phyloP scores from a whole-genome alignment of 108 stramenopile genomes.

The Skeletonema menzelii region DNA sequence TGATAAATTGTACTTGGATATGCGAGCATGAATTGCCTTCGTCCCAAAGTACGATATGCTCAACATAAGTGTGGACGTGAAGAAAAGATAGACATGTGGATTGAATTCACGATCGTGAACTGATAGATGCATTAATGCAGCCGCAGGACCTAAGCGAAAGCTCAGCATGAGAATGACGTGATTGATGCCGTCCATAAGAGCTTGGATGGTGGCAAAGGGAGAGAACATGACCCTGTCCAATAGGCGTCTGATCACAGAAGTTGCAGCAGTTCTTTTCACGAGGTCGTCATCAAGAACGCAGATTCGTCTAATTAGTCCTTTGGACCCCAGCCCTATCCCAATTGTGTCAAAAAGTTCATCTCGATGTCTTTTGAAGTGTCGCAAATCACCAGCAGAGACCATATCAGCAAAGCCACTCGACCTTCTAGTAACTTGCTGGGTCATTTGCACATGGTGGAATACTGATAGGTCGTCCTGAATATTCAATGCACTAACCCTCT shows the following conservation, averaged over 20 bases:
- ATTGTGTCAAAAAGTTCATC: slow-evolving; percentile 6
- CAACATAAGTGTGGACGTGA: slow-evolving; percentile 2
- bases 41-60: slow-evolving; percentile 13
- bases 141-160: slow-evolving; percentile 7
- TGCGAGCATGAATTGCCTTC: neutral
- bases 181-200: slow-evolving; percentile 13
- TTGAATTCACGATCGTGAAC: neutral
- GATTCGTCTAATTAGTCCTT: neutral
- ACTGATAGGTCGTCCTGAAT: slow-evolving; percentile 6
- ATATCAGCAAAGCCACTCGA: neutral
- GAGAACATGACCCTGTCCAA: slow-evolving; percentile 13
- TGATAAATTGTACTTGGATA: slow-evolving; percentile 10
- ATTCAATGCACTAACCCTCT: slow-evolving; percentile 7
- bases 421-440: neutral
- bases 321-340: neutral
- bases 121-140: slow-evolving; percentile 6
- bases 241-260: neutral
- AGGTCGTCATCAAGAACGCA: slow-evolving; percentile 9
- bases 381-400: slow-evolving; percentile 6
- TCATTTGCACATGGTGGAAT: slow-evolving; percentile 15
- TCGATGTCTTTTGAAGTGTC: slow-evolving; percentile 3
- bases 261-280: slow-evolving; percentile 3
- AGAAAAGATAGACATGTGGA: slow-evolving; percentile 7
- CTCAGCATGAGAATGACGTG: slow-evolving; percentile 9
- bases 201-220: slow-evolving; percentile 9